Evolutionary conservation across 768 basidiomycete species (phyloP).

Genomic region (Mycena venus): DNA sequence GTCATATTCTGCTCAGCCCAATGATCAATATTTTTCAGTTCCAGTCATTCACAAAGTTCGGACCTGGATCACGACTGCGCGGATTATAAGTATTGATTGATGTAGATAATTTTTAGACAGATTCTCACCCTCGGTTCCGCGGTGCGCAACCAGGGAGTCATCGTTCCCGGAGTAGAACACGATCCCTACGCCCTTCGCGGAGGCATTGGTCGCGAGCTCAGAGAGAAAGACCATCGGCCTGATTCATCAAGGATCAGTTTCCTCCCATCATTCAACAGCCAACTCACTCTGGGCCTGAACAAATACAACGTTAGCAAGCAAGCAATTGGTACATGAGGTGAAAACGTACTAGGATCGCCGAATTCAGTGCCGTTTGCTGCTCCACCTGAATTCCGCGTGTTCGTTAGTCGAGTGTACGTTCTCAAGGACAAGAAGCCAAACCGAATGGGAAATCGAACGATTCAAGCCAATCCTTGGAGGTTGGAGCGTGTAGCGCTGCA

Average conservation of each 20-base stretch:
- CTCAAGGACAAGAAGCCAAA: slow-evolving; percentile 27
- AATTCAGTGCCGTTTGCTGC: not conserved
- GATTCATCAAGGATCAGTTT: not conserved
- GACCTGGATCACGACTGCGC: slow-evolving; percentile 53
- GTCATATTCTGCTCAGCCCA: slow-evolving; percentile 61
- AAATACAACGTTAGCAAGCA: not conserved
- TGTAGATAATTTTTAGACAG: no score
- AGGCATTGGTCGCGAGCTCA: slow-evolving; percentile 61
- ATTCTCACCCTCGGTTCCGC: slow-evolving; percentile 57
- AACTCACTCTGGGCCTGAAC: slow-evolving; percentile 38
- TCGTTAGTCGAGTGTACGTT: not conserved
- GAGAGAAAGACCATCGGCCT: slow-evolving; percentile 63
- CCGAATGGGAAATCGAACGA: slow-evolving; percentile 47
- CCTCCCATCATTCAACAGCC: no score
- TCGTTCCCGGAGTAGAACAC: slow-evolving; percentile 66
- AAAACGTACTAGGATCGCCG: slow-evolving; percentile 24
- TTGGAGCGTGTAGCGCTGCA: slow-evolving; percentile 77
- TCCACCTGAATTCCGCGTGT: not conserved
- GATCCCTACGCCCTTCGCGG: slow-evolving; percentile 49
- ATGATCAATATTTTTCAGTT: not conserved
- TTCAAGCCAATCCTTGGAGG: slow-evolving; percentile 60
- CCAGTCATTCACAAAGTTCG: not conserved
- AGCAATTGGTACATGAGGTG: not conserved
- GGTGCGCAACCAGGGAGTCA: slow-evolving; percentile 61
- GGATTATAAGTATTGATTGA: not conserved